phyloP scores from a whole-genome alignment of 177 flowering plant genomes.

The Vitis hybrid region DNA sequence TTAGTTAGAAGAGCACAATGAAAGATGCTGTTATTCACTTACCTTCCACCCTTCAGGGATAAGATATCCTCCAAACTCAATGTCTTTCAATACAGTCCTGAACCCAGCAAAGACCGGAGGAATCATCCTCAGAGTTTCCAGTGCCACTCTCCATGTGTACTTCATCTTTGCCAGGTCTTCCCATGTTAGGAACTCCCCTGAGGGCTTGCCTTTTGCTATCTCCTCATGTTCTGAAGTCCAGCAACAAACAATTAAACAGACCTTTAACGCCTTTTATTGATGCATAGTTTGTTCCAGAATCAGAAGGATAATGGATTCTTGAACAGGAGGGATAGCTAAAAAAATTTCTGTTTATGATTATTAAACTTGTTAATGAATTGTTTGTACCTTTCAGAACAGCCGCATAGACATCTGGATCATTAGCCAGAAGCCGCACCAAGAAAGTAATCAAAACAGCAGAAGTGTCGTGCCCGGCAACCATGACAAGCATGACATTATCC shows the following conservation, averaged over 20 bases:
- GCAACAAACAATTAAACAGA: slow-evolving; percentile 2
- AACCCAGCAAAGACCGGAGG: slow-evolving; percentile 41
- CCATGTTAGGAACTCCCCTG: slow-evolving; percentile 37
- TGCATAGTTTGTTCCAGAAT: not conserved
- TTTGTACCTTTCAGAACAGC: slow-evolving; percentile 52
- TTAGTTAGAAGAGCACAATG: not conserved
- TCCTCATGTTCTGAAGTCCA: slow-evolving; percentile 36
- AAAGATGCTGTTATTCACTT: slow-evolving; percentile 8
- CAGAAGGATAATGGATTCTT: not conserved
- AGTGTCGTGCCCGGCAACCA: slow-evolving; percentile 74
- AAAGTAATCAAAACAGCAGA: slow-evolving; percentile 60
- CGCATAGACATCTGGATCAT: slow-evolving; percentile 38
- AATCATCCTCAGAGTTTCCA: slow-evolving; percentile 33
- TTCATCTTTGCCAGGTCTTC: slow-evolving; percentile 43
- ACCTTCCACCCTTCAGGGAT: slow-evolving; percentile 48
- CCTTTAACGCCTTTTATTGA: not conserved
- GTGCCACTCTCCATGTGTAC: slow-evolving; percentile 44
- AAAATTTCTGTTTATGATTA: too few relatives aligned
- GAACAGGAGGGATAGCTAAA: too few relatives aligned
- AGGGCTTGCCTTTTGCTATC: slow-evolving; percentile 30
- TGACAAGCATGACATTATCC: slow-evolving; percentile 49
- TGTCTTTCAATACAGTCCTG: slow-evolving; percentile 27
- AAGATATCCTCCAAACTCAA: slow-evolving; percentile 31
- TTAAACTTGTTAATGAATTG: not conserved
- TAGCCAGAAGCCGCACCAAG: slow-evolving; percentile 45